A percentile compares a stretch with the other conserved stretches of the same genome.
Evolutionary conservation across 257 asterid species (phyloP).

Genomic region (Solanum piurae): DNA sequence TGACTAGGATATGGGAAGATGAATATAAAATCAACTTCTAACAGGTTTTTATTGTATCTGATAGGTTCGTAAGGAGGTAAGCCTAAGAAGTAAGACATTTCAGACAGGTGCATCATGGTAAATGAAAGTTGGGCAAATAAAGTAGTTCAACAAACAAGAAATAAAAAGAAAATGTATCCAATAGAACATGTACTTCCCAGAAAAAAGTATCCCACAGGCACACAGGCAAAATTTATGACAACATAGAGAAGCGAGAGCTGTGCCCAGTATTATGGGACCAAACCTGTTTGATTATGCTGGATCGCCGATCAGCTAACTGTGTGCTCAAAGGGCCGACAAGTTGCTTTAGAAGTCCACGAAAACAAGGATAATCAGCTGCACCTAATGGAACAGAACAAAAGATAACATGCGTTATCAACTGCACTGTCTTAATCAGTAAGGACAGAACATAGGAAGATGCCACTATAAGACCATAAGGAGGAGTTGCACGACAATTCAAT

Average conservation of each 20-base stretch:
- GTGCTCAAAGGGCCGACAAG: slow-evolving; percentile 77
- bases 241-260: background rate
- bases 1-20: background rate
- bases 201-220: background rate
- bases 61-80: background rate
- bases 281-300: slow-evolving; percentile 98
- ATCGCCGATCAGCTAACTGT: slow-evolving; percentile 92
- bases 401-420: background rate
- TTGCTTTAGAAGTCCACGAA: slow-evolving; percentile 93
- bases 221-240: background rate
- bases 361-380: slow-evolving; percentile 84
- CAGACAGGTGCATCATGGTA: background rate
- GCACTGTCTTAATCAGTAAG: background rate
- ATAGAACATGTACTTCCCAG: background rate
- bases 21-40: background rate
- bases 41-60: background rate
- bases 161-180: background rate
- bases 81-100: background rate
- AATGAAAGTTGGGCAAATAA: background rate
- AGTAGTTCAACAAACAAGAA: background rate
- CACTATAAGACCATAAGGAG: background rate
- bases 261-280: background rate
- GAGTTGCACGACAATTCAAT: background rate
- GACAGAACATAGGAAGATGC: background rate
- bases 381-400: slow-evolving; percentile 38